These are phyloP conservation scores for Eucalyptus regnans DNA, from an alignment of 345 rosid species.

Conservation along the genomic window DNA sequence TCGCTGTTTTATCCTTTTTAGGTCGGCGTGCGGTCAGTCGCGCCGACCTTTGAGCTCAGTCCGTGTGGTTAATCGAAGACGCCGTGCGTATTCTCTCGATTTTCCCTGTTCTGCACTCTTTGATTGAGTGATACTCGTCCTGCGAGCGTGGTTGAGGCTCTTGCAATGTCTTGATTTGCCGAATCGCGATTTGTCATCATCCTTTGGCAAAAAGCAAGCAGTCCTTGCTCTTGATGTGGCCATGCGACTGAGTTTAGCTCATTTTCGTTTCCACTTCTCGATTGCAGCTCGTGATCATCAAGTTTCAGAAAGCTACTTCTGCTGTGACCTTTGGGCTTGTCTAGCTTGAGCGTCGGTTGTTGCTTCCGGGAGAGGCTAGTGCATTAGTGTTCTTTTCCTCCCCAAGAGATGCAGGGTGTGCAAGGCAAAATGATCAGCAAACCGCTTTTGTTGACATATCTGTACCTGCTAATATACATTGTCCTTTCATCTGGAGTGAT, in stretches of 20 bases:
- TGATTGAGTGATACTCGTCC: not conserved
- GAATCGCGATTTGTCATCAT: not conserved
- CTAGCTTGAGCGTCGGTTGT: not conserved
- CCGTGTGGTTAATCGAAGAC: not conserved
- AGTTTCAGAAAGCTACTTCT: not conserved
- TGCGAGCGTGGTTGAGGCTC: not conserved
- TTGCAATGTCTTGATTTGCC: not conserved
- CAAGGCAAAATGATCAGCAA: slow-evolving; percentile 48
- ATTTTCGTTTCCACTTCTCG: not conserved
- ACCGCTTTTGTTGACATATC: slow-evolving; percentile 73
- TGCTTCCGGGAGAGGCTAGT: not conserved
- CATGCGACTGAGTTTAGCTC: not conserved
- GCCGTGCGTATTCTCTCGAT: not conserved
- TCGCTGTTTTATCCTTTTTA: not conserved
- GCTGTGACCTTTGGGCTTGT: not conserved
- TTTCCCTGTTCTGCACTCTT: not conserved
- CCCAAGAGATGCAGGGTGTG: not conserved
- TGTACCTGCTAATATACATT: slow-evolving; percentile 76
- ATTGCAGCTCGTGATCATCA: not conserved
- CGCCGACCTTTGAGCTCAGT: not conserved
- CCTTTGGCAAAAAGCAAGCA: not conserved
- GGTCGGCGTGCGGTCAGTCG: not conserved
- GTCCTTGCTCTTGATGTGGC: not conserved
- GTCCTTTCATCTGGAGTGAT: slow-evolving; percentile 88
- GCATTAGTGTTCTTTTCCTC: not conserved